These are phyloP conservation scores for Saturnispora quitensis DNA, from an alignment of 805 yeast genomes.

Conservation along the genomic window DNA sequence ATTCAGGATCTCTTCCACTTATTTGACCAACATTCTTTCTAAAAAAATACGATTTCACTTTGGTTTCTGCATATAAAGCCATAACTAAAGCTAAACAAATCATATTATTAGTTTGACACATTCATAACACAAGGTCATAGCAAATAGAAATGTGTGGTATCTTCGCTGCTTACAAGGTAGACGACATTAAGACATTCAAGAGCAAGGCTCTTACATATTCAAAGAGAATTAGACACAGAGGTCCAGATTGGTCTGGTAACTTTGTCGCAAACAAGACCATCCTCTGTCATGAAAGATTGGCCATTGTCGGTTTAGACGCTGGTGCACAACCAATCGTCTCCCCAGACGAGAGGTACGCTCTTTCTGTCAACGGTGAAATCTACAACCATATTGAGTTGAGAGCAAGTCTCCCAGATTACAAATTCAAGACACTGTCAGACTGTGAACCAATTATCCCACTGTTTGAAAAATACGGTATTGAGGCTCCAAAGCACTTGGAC, in stretches of 20 bases:
- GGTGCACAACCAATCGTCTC: constrained; percentile 97
- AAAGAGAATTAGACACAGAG: constrained; percentile 94
- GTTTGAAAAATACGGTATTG: constrained; percentile 75
- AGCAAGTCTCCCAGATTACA: constrained; percentile 61
- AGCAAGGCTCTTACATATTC: constrained; percentile 82
- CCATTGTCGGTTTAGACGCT: constrained; percentile 93
- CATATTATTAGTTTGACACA: neutral
- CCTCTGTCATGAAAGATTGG: constrained; percentile 89
- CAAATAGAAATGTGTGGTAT: constrained; percentile 82
- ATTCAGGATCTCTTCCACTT: neutral
- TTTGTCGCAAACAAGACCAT: constrained; percentile 68
- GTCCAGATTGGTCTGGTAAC: constrained; percentile 99
- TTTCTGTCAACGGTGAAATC: constrained; percentile 96
- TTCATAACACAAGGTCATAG: neutral
- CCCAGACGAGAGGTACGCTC: constrained; percentile 58
- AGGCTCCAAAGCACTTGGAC: constrained; percentile 86
- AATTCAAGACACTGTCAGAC: constrained; percentile 79
- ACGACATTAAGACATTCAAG: constrained; percentile 72
- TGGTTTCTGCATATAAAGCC: neutral
- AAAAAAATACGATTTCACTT: neutral
- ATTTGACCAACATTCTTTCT: neutral
- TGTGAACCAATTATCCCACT: constrained; percentile 97
- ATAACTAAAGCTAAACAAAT: neutral
- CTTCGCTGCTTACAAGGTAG: constrained; percentile 83
- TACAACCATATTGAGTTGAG: constrained; percentile 93